These are phyloP conservation scores for Heracleum sosnowskyi DNA, from an alignment of 129 eudicot genomes.

Conservation along the genomic window DNA sequence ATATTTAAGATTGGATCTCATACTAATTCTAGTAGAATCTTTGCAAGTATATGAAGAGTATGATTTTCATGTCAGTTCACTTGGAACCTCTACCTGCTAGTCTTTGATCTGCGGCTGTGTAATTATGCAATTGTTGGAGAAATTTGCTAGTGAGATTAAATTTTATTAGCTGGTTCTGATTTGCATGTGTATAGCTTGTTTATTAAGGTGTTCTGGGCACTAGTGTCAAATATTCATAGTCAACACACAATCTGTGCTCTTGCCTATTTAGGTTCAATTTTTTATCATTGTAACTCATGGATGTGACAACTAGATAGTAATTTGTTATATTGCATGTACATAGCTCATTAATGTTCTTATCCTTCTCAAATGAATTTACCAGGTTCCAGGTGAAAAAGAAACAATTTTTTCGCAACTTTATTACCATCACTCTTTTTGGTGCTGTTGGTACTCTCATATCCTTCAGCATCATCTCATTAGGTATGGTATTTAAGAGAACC, in stretches of 20 bases:
- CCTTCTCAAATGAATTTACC: conserved; percentile 22
- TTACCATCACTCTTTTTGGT: conserved; percentile 82
- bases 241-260: not conserved
- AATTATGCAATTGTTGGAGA: not conserved
- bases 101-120: not conserved
- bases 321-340: not conserved
- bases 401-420: conserved; percentile 87
- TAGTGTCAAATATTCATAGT: not conserved
- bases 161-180: not conserved
- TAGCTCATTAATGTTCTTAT: not conserved
- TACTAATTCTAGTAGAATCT: not conserved
- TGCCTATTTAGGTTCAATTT: not conserved
- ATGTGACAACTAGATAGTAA: not conserved
- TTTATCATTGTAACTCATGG: not conserved
- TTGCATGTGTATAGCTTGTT: not conserved
- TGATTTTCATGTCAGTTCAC: not conserved
- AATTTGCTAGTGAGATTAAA: not conserved
- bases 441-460: conserved; percentile 85
- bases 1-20: not conserved
- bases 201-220: not conserved
- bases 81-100: not conserved
- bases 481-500: conserved; percentile 28
- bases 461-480: conserved; percentile 69
- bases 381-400: conserved; percentile 95
- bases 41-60: not conserved